Conservation (phyloP, 2,329 filamentous ascomycete species). For the Fusarium sp. region DNA sequence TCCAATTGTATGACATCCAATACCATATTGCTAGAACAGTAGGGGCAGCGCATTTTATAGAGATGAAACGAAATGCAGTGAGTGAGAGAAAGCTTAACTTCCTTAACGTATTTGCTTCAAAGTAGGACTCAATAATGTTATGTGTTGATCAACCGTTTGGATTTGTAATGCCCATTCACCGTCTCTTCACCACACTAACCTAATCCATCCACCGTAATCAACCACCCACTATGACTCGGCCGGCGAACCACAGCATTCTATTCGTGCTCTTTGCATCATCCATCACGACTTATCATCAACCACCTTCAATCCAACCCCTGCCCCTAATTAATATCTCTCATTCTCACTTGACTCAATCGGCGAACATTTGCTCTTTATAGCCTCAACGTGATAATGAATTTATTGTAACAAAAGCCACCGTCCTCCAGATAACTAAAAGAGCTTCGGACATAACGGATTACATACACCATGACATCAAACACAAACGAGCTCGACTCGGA, state of each 20-base stretch:
- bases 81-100: not conserved
- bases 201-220: constrained; percentile 18
- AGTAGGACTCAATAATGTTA: not conserved
- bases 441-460: constrained; percentile 31
- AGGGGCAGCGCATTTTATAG: too few relatives aligned
- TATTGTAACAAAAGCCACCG: constrained; percentile 23
- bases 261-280: constrained; percentile 40
- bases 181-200: constrained; percentile 19
- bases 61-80: too few relatives aligned
- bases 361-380: not conserved
- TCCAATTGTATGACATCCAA: too few relatives aligned
- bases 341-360: constrained; percentile 37
- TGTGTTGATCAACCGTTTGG: not conserved
- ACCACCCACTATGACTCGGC: constrained; percentile 28
- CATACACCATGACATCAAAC: constrained; percentile 33
- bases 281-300: constrained; percentile 31
- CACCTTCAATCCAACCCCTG: not conserved
- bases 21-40: too few relatives aligned
- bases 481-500: constrained; percentile 69
- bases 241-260: constrained; percentile 37
- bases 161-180: constrained; percentile 10
- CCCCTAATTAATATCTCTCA: not conserved
- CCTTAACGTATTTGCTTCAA: not conserved
- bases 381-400: constrained; percentile 37
- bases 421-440: not conserved